A percentile compares a stretch with the other conserved stretches of the same genome.
These are phyloP conservation scores for Nicotiana undulata DNA, from an alignment of 257 asterid species.

Conservation along the genomic window DNA sequence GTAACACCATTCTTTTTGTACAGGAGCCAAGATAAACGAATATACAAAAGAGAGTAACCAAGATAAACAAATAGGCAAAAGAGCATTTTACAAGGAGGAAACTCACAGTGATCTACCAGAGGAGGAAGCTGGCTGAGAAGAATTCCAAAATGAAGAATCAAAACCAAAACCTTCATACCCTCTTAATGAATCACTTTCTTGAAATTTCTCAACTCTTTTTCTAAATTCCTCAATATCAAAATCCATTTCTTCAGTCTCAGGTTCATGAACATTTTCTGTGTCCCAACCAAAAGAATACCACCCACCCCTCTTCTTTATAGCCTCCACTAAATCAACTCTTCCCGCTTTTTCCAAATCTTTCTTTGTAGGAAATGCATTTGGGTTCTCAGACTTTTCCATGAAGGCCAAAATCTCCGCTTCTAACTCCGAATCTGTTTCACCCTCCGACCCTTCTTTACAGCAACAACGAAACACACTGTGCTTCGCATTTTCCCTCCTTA, in stretches of 20 bases:
- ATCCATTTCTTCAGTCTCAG: slow-evolving; percentile 12
- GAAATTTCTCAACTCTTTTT: slow-evolving; percentile 36
- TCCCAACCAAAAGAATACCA: slow-evolving; percentile 93
- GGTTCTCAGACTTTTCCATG: slow-evolving; percentile 75
- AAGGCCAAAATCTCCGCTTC: slow-evolving; percentile 74
- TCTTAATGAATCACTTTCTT: slow-evolving; percentile 28
- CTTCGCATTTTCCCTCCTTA: slow-evolving; percentile 10
- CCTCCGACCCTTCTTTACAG: slow-evolving; percentile 25
- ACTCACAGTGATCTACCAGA: slow-evolving; percentile 52
- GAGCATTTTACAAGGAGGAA: slow-evolving; percentile 15
- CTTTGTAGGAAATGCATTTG: slow-evolving; percentile 63
- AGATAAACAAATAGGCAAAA: neutral
- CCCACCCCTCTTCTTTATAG: slow-evolving; percentile 65
- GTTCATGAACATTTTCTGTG: slow-evolving; percentile 17
- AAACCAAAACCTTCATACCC: slow-evolving; percentile 8
- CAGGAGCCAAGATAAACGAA: neutral
- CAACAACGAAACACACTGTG: slow-evolving; percentile 30
- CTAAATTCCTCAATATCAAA: slow-evolving; percentile 41
- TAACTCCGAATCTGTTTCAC: slow-evolving; percentile 58
- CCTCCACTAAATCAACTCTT: slow-evolving; percentile 72
- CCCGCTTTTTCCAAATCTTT: slow-evolving; percentile 62
- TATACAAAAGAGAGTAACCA: neutral
- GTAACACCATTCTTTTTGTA: neutral
- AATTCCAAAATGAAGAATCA: slow-evolving; percentile 12
- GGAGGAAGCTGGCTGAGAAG: slow-evolving; percentile 26